Evolutionary conservation across 768 basidiomycete species (phyloP).

Genomic region (Exsudoporus frostii): DNA sequence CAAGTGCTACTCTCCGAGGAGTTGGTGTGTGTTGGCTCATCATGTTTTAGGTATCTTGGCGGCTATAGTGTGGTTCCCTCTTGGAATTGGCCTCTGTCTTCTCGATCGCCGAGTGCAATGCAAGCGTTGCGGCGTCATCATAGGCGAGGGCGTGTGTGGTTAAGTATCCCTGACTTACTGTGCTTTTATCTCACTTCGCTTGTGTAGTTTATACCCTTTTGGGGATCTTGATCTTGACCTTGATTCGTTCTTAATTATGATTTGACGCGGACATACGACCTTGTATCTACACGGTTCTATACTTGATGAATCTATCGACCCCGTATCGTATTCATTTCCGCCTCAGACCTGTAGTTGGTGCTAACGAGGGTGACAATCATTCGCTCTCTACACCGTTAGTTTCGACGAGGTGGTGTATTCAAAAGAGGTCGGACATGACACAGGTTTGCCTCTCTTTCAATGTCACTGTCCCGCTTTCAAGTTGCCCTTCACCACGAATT

Average conservation of each 20-base stretch:
- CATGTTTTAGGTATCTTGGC: conserved; percentile 61
- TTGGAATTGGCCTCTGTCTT: conserved; percentile 75
- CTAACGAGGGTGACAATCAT: background rate
- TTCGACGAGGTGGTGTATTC: background rate
- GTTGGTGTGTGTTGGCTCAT: background rate
- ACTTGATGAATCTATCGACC: conserved; percentile 3
- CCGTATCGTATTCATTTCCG: background rate
- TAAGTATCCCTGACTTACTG: conserved; percentile 3
- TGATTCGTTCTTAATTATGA: conserved; percentile 1
- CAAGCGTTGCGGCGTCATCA: conserved; percentile 40
- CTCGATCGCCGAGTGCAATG: conserved; percentile 72
- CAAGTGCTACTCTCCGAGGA: conserved; percentile 30
- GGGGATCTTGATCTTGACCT: too few species aligned
- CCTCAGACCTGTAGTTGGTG: background rate
- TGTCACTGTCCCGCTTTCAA: background rate
- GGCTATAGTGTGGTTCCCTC: conserved; percentile 83
- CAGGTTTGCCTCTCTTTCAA: background rate
- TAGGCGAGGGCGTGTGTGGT: conserved; percentile 39
- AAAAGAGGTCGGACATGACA: background rate
- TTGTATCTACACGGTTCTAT: conserved; percentile 15
- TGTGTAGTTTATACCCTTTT: background rate
- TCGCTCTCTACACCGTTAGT: background rate
- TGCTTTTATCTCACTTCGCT: background rate
- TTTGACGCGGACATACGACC: background rate
- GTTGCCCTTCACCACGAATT: background rate